Base-by-base conservation (phyloP, 176 grass and related monocot species). In the Aechmea fasciata region DNA sequence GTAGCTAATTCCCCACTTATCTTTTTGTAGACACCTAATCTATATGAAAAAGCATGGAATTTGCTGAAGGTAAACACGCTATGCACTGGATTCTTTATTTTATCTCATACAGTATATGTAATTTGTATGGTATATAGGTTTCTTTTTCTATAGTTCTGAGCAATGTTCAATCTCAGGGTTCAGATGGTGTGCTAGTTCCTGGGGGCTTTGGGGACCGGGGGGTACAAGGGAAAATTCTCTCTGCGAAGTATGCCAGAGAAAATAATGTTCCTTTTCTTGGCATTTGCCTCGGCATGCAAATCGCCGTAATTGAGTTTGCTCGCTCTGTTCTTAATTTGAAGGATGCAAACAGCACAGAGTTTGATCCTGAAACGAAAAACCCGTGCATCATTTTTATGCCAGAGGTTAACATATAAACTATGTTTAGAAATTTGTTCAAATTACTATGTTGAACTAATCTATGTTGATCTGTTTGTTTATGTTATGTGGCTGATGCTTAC, bases 281-380 rank as follows among this genome's bases (percentile, higher is more conserved):
- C 57, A 83, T 91, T 65, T 81, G 83, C 22, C 70, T 83, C 11
- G 87, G 87, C 24, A 90, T 90, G 83, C 83, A 90, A 67, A 66
- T 86, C 12, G 80, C 83, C 47, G 73, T 86, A n/a, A 71, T 83
- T 10, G 88, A 87, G 67, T 67, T 72, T 73, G 77, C 78, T 13
- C 65, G 81, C 3, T 83, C 77, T 0, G 54, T 91, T 81, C 63
- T 87, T 57, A 68, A 83, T 48, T 22, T 79, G 13, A 57, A 68
- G 26, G 73, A 81, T 53, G 73, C 84, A 0, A 81, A 91, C 29
- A 91, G 81, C 63, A 69, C 64, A 5, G 78, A 91, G 50, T 76
- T 82, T 75, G 77, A 82, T 24, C n/a, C 50, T 11, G 53, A 75
- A 52, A 84, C 73, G 63, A 69, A 24, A 47, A 17, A 80, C 52